Conservation (phyloP, 164 flowering plant species). For the Berberis vulgaris region DNA sequence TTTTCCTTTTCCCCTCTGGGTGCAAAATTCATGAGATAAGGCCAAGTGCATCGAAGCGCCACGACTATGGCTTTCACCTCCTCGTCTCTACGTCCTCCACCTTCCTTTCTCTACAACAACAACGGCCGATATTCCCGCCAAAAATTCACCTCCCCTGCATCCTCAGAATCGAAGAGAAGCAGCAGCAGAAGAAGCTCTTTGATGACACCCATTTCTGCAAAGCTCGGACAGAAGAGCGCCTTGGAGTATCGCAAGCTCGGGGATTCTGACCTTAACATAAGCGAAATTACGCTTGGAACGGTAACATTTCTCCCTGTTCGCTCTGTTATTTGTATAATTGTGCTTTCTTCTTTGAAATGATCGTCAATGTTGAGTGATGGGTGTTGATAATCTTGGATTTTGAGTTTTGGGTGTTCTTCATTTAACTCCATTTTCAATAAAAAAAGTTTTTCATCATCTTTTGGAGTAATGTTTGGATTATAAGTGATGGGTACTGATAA, state of each 20-base stretch:
- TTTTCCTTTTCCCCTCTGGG: too few relatives aligned
- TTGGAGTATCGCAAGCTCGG: conserved; percentile 74
- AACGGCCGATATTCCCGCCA: conserved; percentile 15
- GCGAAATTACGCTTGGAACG: conserved; percentile 86
- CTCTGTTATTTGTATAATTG: neutral
- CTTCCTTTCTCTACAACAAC: conserved; percentile 11
- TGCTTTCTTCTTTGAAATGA: too few relatives aligned
- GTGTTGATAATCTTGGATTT: neutral
- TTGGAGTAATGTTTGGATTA: too few relatives aligned
- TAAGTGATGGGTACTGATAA: neutral
- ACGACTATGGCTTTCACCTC: conserved; percentile 13
- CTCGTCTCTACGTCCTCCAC: neutral
- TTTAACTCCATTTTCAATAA: neutral
- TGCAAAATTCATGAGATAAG: neutral
- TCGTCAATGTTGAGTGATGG: too few relatives aligned
- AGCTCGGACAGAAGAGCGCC: conserved; percentile 18
- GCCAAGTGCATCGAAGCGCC: neutral
- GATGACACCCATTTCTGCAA: conserved; percentile 19
- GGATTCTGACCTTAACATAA: conserved; percentile 74
- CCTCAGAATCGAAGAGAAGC: neutral
- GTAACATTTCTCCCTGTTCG: conserved; percentile 20
- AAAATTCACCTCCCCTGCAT: conserved; percentile 4
- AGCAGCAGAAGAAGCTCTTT: conserved; percentile 1
- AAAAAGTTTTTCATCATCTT: too few relatives aligned
- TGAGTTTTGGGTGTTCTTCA: neutral